phyloP scores from a whole-genome alignment of 768 basidiomycete genomes.

The Phylloporus sp. region DNA sequence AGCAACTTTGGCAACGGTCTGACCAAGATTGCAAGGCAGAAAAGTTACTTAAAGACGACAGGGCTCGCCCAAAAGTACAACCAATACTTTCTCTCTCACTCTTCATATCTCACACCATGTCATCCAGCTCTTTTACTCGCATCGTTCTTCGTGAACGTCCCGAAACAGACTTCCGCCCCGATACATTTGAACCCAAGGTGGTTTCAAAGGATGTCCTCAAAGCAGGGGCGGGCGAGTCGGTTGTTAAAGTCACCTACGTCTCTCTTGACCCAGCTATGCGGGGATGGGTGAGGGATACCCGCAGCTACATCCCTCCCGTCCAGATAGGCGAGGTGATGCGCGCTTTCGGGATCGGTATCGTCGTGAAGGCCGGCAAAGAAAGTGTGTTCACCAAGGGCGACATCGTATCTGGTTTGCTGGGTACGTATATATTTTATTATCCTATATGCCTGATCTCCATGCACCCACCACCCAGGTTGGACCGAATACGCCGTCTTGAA shows the following conservation, averaged over 20 bases:
- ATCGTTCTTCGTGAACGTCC: constrained; percentile 81
- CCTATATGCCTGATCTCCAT: neutral
- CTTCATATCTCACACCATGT: constrained; percentile 10
- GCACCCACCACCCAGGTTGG: constrained; percentile 52
- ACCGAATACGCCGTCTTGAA: constrained; percentile 66
- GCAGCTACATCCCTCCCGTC: constrained; percentile 71
- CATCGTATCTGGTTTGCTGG: constrained; percentile 56
- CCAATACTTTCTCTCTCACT: neutral
- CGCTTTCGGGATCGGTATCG: constrained; percentile 59
- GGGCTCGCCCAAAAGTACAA: neutral
- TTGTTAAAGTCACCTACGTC: constrained; percentile 78
- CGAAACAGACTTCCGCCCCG: constrained; percentile 57
- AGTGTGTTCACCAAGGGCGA: constrained; percentile 63
- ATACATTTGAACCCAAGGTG: constrained; percentile 67
- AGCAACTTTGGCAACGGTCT: too few species aligned
- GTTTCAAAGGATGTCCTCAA: constrained; percentile 49
- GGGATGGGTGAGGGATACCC: constrained; percentile 67
- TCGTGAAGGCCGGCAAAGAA: constrained; percentile 55
- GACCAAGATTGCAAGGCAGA: neutral
- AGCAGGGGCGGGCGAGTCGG: constrained; percentile 49
- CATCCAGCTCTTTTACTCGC: constrained; percentile 45
- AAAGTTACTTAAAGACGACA: neutral
- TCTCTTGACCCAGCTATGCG: constrained; percentile 90
- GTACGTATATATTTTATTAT: constrained; percentile 36
- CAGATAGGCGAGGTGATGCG: constrained; percentile 81